Percentiles rank a stretch among this genome's conserved stretches.
Conservation (phyloP, 306 rosid genomes). For the Myrica gale region DNA sequence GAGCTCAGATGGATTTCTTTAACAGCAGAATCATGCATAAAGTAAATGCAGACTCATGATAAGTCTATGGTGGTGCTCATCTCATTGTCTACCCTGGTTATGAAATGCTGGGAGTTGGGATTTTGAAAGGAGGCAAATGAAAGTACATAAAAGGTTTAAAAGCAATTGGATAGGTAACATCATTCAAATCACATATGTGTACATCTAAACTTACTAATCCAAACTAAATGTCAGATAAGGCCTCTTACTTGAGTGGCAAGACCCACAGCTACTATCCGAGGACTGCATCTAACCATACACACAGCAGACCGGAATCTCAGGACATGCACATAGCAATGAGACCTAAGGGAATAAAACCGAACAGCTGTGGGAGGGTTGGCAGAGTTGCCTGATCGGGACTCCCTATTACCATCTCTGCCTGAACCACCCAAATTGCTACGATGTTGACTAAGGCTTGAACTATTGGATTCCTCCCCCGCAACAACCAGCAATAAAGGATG, state of each 20-base stretch:
- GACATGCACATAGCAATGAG: constrained; percentile 74
- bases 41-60: background rate
- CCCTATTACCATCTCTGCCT: constrained; percentile 47
- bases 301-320: constrained; percentile 79
- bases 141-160: background rate
- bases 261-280: constrained; percentile 81
- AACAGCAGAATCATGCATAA: background rate
- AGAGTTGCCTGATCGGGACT: constrained; percentile 45
- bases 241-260: constrained; percentile 79
- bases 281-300: constrained; percentile 87
- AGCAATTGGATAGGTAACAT: background rate
- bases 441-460: constrained; percentile 33
- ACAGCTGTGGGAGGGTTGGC: constrained; percentile 64
- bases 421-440: constrained; percentile 34
- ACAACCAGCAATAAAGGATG: constrained; percentile 81
- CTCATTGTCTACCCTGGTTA: background rate
- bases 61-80: background rate
- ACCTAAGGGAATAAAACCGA: constrained; percentile 78
- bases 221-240: background rate
- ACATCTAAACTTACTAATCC: background rate
- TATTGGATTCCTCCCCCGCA: constrained; percentile 54
- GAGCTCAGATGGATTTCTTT: background rate
- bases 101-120: background rate
- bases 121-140: background rate
- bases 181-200: background rate